A percentile compares a stretch with the other conserved stretches of the same genome.
Evolutionary conservation across 768 basidiomycete species (phyloP).

Genomic region (Xerocomus potaroensis): DNA sequence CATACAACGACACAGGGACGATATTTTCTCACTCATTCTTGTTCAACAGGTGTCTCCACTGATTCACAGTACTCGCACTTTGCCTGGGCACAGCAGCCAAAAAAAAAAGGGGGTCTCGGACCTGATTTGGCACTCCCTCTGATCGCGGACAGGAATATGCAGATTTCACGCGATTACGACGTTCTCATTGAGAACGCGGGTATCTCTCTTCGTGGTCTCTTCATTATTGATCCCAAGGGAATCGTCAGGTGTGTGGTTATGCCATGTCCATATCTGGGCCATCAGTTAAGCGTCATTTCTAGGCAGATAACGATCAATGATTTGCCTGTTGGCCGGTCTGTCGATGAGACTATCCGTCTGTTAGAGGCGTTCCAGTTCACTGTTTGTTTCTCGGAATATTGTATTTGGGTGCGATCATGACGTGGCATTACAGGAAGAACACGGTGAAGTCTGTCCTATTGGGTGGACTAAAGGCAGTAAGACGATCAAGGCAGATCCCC

Average conservation of each 20-base stretch:
- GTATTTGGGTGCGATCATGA: neutral
- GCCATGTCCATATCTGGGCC: neutral
- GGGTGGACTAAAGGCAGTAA: conserved; percentile 84
- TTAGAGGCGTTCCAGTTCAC: conserved; percentile 93
- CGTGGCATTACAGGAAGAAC: conserved; percentile 48
- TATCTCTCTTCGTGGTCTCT: conserved; percentile 81
- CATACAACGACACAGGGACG: neutral
- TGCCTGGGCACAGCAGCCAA: conserved; percentile 79
- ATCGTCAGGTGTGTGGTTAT: conserved; percentile 46
- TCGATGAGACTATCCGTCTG: conserved; percentile 88
- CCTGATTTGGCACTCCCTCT: conserved; percentile 84
- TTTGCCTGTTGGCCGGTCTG: conserved; percentile 88
- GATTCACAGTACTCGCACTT: conserved; percentile 88
- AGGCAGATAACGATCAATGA: conserved; percentile 90
- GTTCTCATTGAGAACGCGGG: conserved; percentile 87
- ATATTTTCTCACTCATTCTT: neutral
- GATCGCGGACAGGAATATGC: conserved; percentile 74
- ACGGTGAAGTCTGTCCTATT: conserved; percentile 91
- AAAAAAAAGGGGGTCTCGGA: conserved; percentile 85
- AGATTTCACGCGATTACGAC: conserved; percentile 79
- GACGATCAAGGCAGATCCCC: conserved; percentile 80
- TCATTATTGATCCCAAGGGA: conserved; percentile 85
- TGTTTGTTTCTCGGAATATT: conserved; percentile 40
- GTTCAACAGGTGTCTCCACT: conserved; percentile 63
- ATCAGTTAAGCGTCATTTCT: neutral